Base-by-base conservation (phyloP, 2,329 filamentous ascomycete species). In the Aspergillus sp. region DNA sequence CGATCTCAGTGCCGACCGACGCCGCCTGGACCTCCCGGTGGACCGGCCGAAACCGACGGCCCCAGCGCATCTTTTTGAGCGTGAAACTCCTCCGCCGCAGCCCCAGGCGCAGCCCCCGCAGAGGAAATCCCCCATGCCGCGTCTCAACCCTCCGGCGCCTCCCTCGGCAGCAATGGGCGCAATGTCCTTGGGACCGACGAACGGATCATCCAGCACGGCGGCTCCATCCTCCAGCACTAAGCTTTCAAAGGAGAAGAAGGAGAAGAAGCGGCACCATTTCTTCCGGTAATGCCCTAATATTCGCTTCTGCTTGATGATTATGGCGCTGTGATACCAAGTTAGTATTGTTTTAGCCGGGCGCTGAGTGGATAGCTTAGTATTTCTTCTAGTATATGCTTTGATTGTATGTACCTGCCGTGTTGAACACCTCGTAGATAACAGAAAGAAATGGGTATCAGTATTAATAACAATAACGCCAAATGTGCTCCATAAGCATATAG, bases 1-100 rank as follows among this genome's bases (percentile, higher is more conserved):
- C 16, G 91, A 96, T 65, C 79, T 97, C 13, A 88, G 86, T 55
- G 81, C 84, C 32, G 88, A 91, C 64, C 87, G 87, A 64, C 82
- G 88, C 48, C 81, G 85, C 43, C 80, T 99, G 14, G 86, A 91
- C 62, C 82, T 99, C 4, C 94, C 93, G 1, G 79, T 87, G 52
- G 91, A 97, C 56, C 81, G 86, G 36, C 90, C 91, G 2, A 86
- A 87, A 64, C 88, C 85, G n/a, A 86, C 87, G 56, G 89, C 92
- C 0, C 94, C 94, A 1, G 86, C 86, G 5, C 90, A 96, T 74
- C 75, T 99, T 9, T 94, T 94, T 61, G 91, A 96, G 71, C 83
- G 85, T 47, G 84, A 87, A 20, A 73, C 78, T 43, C 76, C 77
- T 3, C 77, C 85, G 36, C 73, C 77, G 36, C 84, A 87, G 10